phyloP scores from a whole-genome alignment of 495 filamentous ascomycete species.

The Lindgomyces ingoldianus region DNA sequence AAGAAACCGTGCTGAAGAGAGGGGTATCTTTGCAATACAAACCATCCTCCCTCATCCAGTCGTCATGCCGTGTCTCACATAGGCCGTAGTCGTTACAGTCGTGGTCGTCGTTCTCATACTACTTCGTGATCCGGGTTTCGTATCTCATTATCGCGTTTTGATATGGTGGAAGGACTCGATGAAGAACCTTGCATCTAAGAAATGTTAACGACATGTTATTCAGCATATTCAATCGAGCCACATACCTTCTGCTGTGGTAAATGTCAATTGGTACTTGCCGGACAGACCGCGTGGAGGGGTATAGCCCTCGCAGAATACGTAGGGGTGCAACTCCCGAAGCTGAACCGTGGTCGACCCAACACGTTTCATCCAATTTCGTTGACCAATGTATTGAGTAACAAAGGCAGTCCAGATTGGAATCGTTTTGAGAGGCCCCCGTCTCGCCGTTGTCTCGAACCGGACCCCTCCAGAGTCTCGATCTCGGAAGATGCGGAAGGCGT shows the following conservation, averaged over 20 bases:
- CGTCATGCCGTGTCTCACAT: not conserved
- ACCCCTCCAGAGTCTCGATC: constrained; percentile 66
- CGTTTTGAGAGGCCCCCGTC: constrained; percentile 38
- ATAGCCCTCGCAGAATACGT: constrained; percentile 39
- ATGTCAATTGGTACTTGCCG: constrained; percentile 37
- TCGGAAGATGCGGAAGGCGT: constrained; percentile 70
- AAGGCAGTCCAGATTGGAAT: constrained; percentile 49
- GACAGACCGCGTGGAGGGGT: constrained; percentile 22
- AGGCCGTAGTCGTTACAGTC: constrained; percentile 12
- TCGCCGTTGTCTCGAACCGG: constrained; percentile 53
- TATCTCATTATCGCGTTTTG: constrained; percentile 21
- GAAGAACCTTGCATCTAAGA: constrained; percentile 22
- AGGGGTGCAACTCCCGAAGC: constrained; percentile 37
- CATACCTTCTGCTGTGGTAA: constrained; percentile 35
- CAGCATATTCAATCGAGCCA: not conserved
- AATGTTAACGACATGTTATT: not conserved
- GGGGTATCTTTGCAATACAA: constrained; percentile 34
- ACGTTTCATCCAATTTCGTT: constrained; percentile 34
- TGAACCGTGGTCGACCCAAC: constrained; percentile 29
- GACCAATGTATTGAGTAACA: constrained; percentile 41
- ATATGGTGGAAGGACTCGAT: constrained; percentile 36
- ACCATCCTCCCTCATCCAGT: constrained; percentile 18
- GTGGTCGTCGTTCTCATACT: constrained; percentile 22
- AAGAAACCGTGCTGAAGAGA: constrained; percentile 15
- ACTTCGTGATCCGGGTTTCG: not conserved